Evolutionary conservation across 225 moss, liverwort and hornwort species (phyloP), one percentile per base, ranked within the genome.

Genomic region (Bryoerythrophyllum caledonicum): DNA sequence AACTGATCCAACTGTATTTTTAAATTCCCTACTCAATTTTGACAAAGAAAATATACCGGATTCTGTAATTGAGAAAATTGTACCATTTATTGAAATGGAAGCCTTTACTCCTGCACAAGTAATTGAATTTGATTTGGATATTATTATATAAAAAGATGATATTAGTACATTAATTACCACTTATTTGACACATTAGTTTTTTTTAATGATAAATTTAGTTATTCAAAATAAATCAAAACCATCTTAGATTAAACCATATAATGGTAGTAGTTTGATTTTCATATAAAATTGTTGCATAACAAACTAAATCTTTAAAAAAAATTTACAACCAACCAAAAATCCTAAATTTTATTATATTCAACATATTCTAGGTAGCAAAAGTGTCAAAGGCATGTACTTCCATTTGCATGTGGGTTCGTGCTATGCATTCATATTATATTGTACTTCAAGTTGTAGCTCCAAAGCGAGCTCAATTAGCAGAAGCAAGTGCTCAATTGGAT

Each of bases 331-430:
- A 6, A 34, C 0, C n/a, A n/a, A 34, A 34, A 5, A 5, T 6
- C 6, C 6, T 0, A 34, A 34, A 34, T 6, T 34, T 34, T 34
- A 34, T 34, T 34, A 4, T 34, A 1, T 5, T 6, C 0, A 34
- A 34, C 34, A 5, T 48, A 12, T 43, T 14, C 0, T 44, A 96
- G 96, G 94, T 94, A 17, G 87, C 92, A 55, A 87, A 91, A 71
- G 96, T 94, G 23, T 96, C 94, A 64, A 96, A 96, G 65, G 96
- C 96, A 0, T 96, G 96, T 41, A 96, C 96, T 41, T 96, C 94
- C 0, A 94, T 96, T 53, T 94, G 96, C 74, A 96, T 96, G 96
- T 96, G 94, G 96, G 91, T 88, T 46, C 72, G 92, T 57, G 94
- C 96, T 37, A 96, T 96, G 96, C 94, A 96, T 71, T 92, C 96